These are phyloP conservation scores for Cytospora mali DNA, from an alignment of 2,329 filamentous ascomycete genomes.

Conservation along the genomic window DNA sequence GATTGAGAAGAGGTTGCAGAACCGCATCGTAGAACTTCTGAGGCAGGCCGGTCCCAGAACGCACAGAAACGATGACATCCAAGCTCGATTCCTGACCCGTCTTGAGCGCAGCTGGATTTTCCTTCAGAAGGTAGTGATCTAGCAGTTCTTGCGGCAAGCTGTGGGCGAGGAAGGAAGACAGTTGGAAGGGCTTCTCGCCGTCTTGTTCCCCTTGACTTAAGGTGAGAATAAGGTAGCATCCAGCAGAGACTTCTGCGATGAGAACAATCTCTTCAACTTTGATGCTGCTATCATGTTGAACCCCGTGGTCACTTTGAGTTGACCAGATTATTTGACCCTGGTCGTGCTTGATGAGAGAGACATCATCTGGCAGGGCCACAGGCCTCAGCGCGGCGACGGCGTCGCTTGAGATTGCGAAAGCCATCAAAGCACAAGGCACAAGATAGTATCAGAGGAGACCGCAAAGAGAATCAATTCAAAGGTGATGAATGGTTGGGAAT, in stretches of 20 bases:
- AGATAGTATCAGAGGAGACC: background rate
- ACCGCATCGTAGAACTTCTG: constrained; percentile 56
- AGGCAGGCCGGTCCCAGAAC: constrained; percentile 65
- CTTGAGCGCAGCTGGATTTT: constrained; percentile 41
- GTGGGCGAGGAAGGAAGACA: constrained; percentile 36
- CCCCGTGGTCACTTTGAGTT: background rate
- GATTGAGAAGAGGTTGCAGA: constrained; percentile 57
- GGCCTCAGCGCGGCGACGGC: constrained; percentile 19
- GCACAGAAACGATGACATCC: constrained; percentile 69
- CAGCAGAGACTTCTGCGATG: constrained; percentile 29
- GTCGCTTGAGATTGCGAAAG: constrained; percentile 15
- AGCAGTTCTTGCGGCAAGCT: constrained; percentile 43
- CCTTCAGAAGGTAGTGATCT: constrained; percentile 40
- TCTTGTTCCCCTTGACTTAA: constrained; percentile 41
- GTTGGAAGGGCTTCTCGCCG: constrained; percentile 32
- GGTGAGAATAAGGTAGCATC: constrained; percentile 41
- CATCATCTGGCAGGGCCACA: constrained; percentile 18
- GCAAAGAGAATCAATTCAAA: background rate
- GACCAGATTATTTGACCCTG: constrained; percentile 15
- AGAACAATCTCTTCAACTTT: constrained; percentile 39
- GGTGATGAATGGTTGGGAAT: background rate
- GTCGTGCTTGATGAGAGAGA: constrained; percentile 11
- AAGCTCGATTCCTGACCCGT: constrained; percentile 38
- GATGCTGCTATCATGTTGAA: constrained; percentile 24
- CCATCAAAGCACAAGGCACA: background rate